Percentiles rank a stretch among this genome's conserved stretches.
Conservation (phyloP, 164 flowering plant species). For the Echeveria elegans region DNA sequence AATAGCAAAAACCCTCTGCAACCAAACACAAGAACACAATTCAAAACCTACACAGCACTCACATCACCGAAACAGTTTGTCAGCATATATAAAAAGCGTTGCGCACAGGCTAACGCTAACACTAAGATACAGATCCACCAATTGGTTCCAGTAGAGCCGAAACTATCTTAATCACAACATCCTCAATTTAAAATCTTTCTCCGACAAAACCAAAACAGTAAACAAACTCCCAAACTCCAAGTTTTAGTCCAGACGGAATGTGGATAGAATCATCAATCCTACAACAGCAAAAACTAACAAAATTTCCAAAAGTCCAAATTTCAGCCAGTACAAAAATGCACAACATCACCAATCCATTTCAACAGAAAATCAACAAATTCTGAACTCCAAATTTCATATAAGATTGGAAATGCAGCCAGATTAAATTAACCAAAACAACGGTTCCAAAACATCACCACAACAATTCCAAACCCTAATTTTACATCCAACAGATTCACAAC, state of each 20-base stretch:
- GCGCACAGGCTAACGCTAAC: too few relatives aligned
- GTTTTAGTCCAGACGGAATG: too few relatives aligned
- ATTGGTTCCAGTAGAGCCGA: too few relatives aligned
- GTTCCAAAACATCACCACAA: not conserved
- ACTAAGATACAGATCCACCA: too few relatives aligned
- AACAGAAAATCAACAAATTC: not conserved
- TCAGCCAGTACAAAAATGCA: too few relatives aligned
- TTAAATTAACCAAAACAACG: not conserved
- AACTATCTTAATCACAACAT: not conserved
- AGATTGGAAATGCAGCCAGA: not conserved
- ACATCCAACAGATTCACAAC: not conserved
- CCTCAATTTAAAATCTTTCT: not conserved
- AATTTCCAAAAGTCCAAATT: too few relatives aligned
- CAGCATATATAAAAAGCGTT: too few relatives aligned
- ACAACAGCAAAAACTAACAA: too few relatives aligned
- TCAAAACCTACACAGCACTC: not conserved
- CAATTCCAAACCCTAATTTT: not conserved
- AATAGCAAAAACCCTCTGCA: not conserved
- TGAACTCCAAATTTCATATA: too few relatives aligned
- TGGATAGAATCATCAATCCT: too few relatives aligned
- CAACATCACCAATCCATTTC: too few relatives aligned
- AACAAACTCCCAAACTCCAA: too few relatives aligned
- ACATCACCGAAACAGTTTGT: not conserved
- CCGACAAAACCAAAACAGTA: not conserved
- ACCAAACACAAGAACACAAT: not conserved